Evolutionary conservation across 2,329 filamentous ascomycete species (phyloP).

Genomic region (Endoconidiophora laricicola): DNA sequence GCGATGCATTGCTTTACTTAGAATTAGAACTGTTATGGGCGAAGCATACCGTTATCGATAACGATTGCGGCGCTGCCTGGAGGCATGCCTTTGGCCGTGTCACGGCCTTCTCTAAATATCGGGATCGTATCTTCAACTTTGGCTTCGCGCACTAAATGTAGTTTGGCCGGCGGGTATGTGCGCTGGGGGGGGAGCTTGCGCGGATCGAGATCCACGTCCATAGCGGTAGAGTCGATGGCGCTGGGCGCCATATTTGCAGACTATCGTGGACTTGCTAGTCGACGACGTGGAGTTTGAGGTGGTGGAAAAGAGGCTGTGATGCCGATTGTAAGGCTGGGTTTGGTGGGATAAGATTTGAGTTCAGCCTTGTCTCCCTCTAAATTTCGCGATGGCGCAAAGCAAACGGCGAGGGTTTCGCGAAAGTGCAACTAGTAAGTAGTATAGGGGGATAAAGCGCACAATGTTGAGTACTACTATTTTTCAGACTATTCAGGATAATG

Average conservation of each 20-base stretch:
- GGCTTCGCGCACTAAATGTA: conserved; percentile 46
- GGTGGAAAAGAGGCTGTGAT: neutral
- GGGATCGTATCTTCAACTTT: conserved; percentile 40
- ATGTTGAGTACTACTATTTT: too few relatives aligned
- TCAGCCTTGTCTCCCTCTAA: conserved; percentile 11
- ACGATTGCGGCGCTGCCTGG: conserved; percentile 61
- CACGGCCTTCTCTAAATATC: conserved; percentile 49
- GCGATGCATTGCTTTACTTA: neutral
- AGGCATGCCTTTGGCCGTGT: conserved; percentile 41
- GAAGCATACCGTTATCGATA: conserved; percentile 75
- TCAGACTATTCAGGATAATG: too few relatives aligned
- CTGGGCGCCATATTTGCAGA: conserved; percentile 33
- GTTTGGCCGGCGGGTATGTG: conserved; percentile 35
- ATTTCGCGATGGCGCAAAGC: conserved; percentile 10
- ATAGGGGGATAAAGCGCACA: too few relatives aligned
- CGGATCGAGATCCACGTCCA: conserved; percentile 23
- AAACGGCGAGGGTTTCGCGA: neutral
- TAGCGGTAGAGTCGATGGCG: conserved; percentile 24
- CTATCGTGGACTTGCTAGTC: conserved; percentile 2
- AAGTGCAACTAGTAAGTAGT: too few relatives aligned
- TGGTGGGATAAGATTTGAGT: neutral
- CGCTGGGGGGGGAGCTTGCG: conserved; percentile 26
- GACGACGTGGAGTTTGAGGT: neutral
- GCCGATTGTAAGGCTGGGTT: neutral
- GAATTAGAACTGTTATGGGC: neutral